These are phyloP conservation scores for Boechera retrofracta DNA, from an alignment of 345 rosid species.

Conservation along the genomic window DNA sequence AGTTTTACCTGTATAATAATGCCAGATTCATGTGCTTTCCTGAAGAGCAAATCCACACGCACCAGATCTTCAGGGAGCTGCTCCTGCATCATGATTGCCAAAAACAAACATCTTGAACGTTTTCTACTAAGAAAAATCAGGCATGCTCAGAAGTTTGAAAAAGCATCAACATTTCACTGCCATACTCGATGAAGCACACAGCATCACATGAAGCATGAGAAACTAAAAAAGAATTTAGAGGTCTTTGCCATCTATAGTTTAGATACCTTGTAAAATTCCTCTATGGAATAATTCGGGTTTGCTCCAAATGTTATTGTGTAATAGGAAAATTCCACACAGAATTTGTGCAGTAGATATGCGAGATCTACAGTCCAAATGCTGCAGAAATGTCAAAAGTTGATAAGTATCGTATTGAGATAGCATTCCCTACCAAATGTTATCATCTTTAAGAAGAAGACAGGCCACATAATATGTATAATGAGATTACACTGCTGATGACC, in stretches of 20 bases:
- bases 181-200: constrained; percentile 16
- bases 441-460: constrained; percentile 9
- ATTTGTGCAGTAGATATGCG: constrained; percentile 78
- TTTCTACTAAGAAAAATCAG: constrained; percentile 16
- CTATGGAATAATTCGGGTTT: constrained; percentile 81
- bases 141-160: constrained; percentile 10
- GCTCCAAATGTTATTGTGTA: constrained; percentile 90
- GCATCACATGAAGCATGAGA: constrained; percentile 10
- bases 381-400: constrained; percentile 45
- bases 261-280: constrained; percentile 86
- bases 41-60: constrained; percentile 84
- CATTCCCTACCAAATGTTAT: neutral
- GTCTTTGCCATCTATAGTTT: constrained; percentile 1
- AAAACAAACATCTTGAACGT: constrained; percentile 1
- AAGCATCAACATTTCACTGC: neutral
- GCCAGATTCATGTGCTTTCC: constrained; percentile 72
- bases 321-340: constrained; percentile 77
- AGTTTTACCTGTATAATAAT: constrained; percentile 70
- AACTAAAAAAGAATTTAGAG: constrained; percentile 28
- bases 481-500: neutral
- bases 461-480: neutral
- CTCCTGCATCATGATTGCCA: constrained; percentile 57
- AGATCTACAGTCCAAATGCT: constrained; percentile 96
- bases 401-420: constrained; percentile 17
- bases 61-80: constrained; percentile 84